phyloP scores from a whole-genome alignment of 1,284 basidiomycete genomes.

The Pseudozyma hubeiensis region DNA sequence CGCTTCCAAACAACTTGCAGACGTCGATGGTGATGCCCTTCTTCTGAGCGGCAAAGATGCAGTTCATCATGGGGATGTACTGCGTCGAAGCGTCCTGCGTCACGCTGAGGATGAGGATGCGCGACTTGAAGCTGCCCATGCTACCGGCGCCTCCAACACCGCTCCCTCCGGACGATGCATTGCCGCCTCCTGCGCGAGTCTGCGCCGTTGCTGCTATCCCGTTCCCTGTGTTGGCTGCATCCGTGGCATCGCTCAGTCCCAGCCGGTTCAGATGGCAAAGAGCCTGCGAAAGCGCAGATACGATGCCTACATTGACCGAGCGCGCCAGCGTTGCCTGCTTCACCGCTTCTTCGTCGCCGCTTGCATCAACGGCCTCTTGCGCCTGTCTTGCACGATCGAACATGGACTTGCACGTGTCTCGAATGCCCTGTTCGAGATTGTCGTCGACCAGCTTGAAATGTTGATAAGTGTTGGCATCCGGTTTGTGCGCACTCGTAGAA shows the following conservation, averaged over 20 bases:
- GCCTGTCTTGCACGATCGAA: slow-evolving; percentile 34
- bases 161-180: slow-evolving; percentile 1
- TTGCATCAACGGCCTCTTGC: slow-evolving; percentile 17
- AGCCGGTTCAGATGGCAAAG: slow-evolving; percentile 51
- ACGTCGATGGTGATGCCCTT: slow-evolving; percentile 95
- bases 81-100: slow-evolving; percentile 87
- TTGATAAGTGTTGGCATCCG: slow-evolving; percentile 64
- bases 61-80: slow-evolving; percentile 98
- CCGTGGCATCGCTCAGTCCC: slow-evolving; percentile 33
- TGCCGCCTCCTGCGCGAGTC: slow-evolving; percentile 30
- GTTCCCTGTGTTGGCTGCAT: slow-evolving; percentile 26
- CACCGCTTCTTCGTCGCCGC: slow-evolving; percentile 22
- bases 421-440: slow-evolving; percentile 53
- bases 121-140: slow-evolving; percentile 60
- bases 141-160: slow-evolving; percentile 11
- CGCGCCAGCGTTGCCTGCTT: slow-evolving; percentile 30
- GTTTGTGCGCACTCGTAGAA: slow-evolving; percentile 23
- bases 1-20: slow-evolving; percentile 87
- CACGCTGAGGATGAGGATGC: slow-evolving; percentile 90
- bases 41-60: slow-evolving; percentile 98
- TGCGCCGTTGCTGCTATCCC: slow-evolving; percentile 31
- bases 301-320: slow-evolving; percentile 47
- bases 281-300: slow-evolving; percentile 51
- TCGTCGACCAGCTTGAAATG: slow-evolving; percentile 62
- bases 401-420: slow-evolving; percentile 35